Conservation (phyloP, 805 yeast genomes). For the Kockiozyma suomiensis region DNA sequence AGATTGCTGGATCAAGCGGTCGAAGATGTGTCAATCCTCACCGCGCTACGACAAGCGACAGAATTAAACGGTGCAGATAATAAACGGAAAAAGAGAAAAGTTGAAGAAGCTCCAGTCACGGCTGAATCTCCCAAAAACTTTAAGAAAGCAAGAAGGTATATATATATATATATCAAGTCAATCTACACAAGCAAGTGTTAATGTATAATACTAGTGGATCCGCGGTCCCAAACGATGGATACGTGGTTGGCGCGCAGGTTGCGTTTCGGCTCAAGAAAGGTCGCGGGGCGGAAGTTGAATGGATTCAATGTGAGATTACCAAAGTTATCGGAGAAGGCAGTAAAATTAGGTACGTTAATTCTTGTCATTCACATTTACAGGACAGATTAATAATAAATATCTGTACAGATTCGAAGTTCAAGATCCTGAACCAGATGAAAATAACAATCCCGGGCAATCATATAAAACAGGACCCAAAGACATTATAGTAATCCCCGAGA, state of each 20-base stretch:
- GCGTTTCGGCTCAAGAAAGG: constrained; percentile 71
- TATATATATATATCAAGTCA: neutral
- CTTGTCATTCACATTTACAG: neutral
- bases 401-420: constrained; percentile 72
- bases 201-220: constrained; percentile 14
- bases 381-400: constrained; percentile 20
- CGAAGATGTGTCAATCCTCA: constrained; percentile 23
- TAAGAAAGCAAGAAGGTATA: constrained; percentile 29
- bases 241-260: constrained; percentile 67
- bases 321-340: constrained; percentile 74
- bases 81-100: constrained; percentile 33
- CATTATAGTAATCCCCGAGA: constrained; percentile 68
- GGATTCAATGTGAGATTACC: constrained; percentile 94
- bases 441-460: constrained; percentile 81
- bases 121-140: constrained; percentile 23
- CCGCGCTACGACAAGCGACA: constrained; percentile 29
- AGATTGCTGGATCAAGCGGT: constrained; percentile 28
- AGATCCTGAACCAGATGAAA: constrained; percentile 97
- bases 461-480: constrained; percentile 85
- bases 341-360: constrained; percentile 38
- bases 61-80: constrained; percentile 9
- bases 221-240: constrained; percentile 16
- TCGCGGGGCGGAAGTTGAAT: constrained; percentile 76
- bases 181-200: neutral
- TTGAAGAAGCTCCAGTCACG: constrained; percentile 18